Conservation (phyloP, 73 alveolate species). For the Effrenium voratum region DNA sequence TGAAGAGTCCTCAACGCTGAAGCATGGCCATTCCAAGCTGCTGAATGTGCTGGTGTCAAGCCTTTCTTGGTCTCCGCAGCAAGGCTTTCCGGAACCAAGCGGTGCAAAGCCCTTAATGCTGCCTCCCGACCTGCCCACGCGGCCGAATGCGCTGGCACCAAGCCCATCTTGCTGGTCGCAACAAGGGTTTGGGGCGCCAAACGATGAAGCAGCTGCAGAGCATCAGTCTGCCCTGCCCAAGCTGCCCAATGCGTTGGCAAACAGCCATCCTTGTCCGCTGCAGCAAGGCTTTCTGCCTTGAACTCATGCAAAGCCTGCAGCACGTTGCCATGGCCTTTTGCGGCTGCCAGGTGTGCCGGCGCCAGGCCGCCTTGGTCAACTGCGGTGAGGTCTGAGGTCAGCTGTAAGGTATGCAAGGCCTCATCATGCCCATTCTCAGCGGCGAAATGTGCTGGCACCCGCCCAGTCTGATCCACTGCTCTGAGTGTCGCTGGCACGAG, state of each 20-base stretch:
- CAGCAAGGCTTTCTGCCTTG: no score
- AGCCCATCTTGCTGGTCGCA: background rate
- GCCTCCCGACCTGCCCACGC: background rate
- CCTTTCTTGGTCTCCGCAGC: background rate
- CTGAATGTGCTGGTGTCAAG: background rate
- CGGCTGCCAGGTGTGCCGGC: slow-evolving; percentile 17
- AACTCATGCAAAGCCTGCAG: no score
- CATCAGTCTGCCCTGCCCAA: background rate
- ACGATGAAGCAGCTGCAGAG: background rate
- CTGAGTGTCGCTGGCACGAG: background rate
- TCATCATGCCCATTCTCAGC: background rate
- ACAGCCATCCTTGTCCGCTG: no score
- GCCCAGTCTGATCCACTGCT: background rate
- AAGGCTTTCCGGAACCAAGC: background rate
- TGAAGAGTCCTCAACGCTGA: background rate
- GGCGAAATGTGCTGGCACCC: background rate
- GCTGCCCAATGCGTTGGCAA: no score
- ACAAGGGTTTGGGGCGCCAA: background rate
- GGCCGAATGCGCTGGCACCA: background rate
- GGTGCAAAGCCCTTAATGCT: background rate
- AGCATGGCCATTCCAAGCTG: background rate
- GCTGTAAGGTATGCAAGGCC: background rate
- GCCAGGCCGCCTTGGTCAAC: background rate
- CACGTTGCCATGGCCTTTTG: background rate
- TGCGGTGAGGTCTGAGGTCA: background rate